Conservation (phyloP, 2,329 filamentous ascomycete species). For the Bipolaris gigantea region DNA sequence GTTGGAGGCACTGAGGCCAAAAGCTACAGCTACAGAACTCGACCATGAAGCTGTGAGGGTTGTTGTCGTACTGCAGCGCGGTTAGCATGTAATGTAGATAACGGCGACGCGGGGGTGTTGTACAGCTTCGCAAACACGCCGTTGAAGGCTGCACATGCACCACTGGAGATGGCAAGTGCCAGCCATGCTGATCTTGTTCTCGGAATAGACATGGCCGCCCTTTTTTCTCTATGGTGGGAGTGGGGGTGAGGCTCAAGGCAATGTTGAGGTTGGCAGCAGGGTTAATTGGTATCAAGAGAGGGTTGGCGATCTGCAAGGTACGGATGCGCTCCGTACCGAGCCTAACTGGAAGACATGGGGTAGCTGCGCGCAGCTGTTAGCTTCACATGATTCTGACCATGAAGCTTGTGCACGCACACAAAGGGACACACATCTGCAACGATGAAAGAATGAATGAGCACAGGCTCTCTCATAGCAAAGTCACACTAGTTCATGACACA, state of each 20-base stretch:
- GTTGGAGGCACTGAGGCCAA: conserved; percentile 52
- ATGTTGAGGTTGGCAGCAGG: background rate
- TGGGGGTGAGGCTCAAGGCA: conserved; percentile 1
- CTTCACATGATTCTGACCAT: background rate
- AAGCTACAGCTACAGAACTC: conserved; percentile 50
- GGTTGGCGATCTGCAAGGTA: conserved; percentile 20
- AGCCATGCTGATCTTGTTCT: conserved; percentile 52
- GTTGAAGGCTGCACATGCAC: conserved; percentile 78
- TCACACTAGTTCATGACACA: background rate
- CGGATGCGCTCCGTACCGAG: conserved; percentile 16
- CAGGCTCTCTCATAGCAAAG: background rate
- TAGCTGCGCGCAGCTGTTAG: conserved; percentile 5
- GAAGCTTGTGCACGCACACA: background rate
- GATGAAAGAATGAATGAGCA: background rate
- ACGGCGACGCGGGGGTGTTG: conserved; percentile 28
- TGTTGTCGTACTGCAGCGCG: conserved; percentile 58
- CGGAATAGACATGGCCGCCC: conserved; percentile 25
- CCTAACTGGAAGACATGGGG: conserved; percentile 18
- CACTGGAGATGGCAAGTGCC: conserved; percentile 70
- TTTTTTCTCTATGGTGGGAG: background rate
- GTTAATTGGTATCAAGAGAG: conserved; percentile 3
- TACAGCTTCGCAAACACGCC: conserved; percentile 83
- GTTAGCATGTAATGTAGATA: conserved; percentile 8
- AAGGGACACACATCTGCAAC: background rate
- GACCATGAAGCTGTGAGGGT: conserved; percentile 59